These are phyloP conservation scores for Dothidotthia symphoricarpi DNA, from an alignment of 2,329 filamentous ascomycete genomes.

Conservation along the genomic window DNA sequence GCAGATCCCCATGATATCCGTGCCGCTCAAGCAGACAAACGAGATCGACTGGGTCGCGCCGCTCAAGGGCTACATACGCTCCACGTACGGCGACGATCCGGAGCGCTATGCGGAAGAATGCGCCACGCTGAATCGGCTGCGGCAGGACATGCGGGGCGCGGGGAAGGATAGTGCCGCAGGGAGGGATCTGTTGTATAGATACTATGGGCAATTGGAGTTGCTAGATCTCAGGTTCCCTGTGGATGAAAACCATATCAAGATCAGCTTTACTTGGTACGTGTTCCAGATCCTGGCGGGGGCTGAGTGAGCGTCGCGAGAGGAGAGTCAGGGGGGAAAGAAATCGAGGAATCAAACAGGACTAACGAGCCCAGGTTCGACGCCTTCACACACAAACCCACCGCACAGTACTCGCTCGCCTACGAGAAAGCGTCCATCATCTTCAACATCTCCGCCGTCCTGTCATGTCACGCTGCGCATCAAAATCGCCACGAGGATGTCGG, in stretches of 20 bases:
- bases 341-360: constrained; percentile 12
- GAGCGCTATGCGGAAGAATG: constrained; percentile 96
- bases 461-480: constrained; percentile 91
- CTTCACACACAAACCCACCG: constrained; percentile 97
- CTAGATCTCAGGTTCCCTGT: constrained; percentile 93
- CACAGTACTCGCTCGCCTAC: constrained; percentile 93
- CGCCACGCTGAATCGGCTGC: constrained; percentile 84
- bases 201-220: constrained; percentile 95
- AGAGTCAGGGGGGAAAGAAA: too few relatives aligned
- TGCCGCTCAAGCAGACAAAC: constrained; percentile 88
- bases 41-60: constrained; percentile 97
- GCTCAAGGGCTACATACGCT: constrained; percentile 87
- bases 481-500: constrained; percentile 88
- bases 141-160: constrained; percentile 97
- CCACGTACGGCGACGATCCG: constrained; percentile 93
- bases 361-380: constrained; percentile 80
- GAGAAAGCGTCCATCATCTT: constrained; percentile 99
- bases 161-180: constrained; percentile 95
- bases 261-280: constrained; percentile 90
- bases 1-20: constrained; percentile 87
- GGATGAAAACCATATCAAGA: constrained; percentile 98
- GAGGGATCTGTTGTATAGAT: constrained; percentile 89
- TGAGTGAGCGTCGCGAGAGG: too few relatives aligned
- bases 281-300: neutral
- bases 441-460: constrained; percentile 96